A percentile compares a stretch with the other conserved stretches of the same genome.
These are phyloP conservation scores for Apophysomyces ossiformis DNA, from an alignment of 371 early-diverging fungal genomes.

Conservation along the genomic window DNA sequence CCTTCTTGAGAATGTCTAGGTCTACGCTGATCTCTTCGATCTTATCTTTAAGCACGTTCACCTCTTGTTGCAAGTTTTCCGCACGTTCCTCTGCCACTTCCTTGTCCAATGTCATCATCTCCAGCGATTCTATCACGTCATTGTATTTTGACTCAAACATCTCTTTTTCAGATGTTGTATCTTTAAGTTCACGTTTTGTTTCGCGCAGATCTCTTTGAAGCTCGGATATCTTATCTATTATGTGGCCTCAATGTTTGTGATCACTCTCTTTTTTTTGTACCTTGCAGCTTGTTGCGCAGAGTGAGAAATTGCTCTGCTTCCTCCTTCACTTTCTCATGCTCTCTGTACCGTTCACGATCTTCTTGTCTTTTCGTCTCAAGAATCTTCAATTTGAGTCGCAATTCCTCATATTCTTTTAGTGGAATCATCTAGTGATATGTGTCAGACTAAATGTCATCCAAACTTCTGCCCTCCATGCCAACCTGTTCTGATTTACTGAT, in stretches of 20 bases:
- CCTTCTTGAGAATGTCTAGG: constrained; percentile 71
- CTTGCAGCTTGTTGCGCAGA: constrained; percentile 71
- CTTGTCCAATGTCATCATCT: constrained; percentile 87
- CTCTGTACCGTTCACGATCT: constrained; percentile 75
- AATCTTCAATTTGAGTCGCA: constrained; percentile 78
- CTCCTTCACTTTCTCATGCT: constrained; percentile 74
- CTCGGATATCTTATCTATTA: constrained; percentile 64
- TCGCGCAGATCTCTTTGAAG: constrained; percentile 78
- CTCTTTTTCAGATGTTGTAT: constrained; percentile 62
- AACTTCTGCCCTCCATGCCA: background rate
- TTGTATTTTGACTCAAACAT: constrained; percentile 66
- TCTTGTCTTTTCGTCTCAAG: constrained; percentile 84
- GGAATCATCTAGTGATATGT: constrained; percentile 46
- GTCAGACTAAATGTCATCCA: background rate
- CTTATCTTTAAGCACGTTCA: constrained; percentile 73
- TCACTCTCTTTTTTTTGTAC: constrained; percentile 17
- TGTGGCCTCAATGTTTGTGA: no score
- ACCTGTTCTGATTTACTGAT: constrained; percentile 45
- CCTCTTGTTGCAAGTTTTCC: constrained; percentile 78
- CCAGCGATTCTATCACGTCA: constrained; percentile 80
- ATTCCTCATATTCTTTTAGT: constrained; percentile 79
- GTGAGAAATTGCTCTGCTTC: constrained; percentile 77
- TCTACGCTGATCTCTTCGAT: constrained; percentile 80
- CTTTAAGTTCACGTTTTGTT: constrained; percentile 61
- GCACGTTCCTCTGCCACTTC: constrained; percentile 91